Percentiles rank a stretch among this genome's conserved stretches.
phyloP scores from a whole-genome alignment of 345 rosid genomes.

The Eutrema yunnanense region DNA sequence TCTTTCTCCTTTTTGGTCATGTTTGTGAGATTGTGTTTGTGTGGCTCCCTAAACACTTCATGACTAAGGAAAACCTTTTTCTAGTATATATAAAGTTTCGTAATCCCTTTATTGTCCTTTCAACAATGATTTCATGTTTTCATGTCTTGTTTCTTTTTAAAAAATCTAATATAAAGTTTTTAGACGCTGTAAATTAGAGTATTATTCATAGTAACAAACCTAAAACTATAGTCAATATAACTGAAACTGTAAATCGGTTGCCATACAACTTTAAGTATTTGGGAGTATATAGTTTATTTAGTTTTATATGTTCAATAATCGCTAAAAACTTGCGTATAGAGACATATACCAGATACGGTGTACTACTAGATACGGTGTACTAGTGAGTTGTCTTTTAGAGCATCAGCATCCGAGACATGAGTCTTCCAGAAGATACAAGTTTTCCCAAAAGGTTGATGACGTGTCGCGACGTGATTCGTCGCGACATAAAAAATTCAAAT shows the following conservation, averaged over 20 bases:
- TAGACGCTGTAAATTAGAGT: not conserved
- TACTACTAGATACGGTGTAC: not conserved
- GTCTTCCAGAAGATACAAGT: no score
- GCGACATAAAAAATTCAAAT: no score
- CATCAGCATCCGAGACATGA: no score
- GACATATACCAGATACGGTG: not conserved
- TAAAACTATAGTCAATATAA: not conserved
- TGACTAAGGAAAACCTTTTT: constrained; percentile 26
- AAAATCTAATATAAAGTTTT: not conserved
- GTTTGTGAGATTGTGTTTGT: constrained; percentile 19
- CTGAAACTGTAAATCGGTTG: not conserved
- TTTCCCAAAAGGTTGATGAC: no score
- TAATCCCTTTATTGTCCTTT: constrained; percentile 16
- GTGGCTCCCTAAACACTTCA: constrained; percentile 24
- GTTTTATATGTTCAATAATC: not conserved
- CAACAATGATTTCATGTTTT: constrained; percentile 3
- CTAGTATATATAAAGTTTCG: not conserved
- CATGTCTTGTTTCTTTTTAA: not conserved
- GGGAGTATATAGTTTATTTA: not conserved
- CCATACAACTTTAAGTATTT: not conserved
- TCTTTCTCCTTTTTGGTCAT: constrained; percentile 19
- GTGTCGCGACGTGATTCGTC: no score
- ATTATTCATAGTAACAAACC: not conserved
- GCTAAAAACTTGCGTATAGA: not conserved
- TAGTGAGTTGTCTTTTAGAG: not conserved